Percentiles rank a stretch among this genome's conserved stretches.
Evolutionary conservation across 1,139 yeast species (phyloP).

Genomic region (Blastobotrys raffinosifermentans): DNA sequence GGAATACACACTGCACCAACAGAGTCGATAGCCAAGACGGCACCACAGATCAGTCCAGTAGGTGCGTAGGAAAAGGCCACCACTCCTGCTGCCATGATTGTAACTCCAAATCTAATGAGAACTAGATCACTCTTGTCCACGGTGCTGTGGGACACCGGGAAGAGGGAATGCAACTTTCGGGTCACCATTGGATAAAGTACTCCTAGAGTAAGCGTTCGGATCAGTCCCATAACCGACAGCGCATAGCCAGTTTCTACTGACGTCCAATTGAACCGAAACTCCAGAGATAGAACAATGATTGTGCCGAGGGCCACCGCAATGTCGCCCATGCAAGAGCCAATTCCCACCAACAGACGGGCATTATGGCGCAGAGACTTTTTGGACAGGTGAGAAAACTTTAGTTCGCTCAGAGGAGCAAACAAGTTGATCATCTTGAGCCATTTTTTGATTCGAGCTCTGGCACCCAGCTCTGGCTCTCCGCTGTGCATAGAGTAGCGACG

Average conservation of each 20-base stretch:
- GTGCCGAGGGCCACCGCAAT: slow-evolving; percentile 37
- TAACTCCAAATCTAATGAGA: slow-evolving; percentile 37
- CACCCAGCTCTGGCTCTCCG: slow-evolving; percentile 1
- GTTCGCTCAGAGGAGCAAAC: slow-evolving; percentile 43
- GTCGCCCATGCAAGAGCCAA: slow-evolving; percentile 37
- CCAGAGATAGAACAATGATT: slow-evolving; percentile 51
- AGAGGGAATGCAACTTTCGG: slow-evolving; percentile 32
- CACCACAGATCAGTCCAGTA: slow-evolving; percentile 24
- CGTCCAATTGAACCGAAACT: slow-evolving; percentile 54
- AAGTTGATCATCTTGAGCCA: slow-evolving; percentile 19
- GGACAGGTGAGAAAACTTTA: slow-evolving; percentile 34
- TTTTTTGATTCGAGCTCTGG: slow-evolving; percentile 6
- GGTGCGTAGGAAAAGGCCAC: slow-evolving; percentile 35
- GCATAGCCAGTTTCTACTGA: slow-evolving; percentile 55
- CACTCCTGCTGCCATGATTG: slow-evolving; percentile 42
- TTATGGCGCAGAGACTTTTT: slow-evolving; percentile 29
- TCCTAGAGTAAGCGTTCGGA: slow-evolving; percentile 41
- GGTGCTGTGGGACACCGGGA: slow-evolving; percentile 19
- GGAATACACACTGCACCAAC: slow-evolving; percentile 47
- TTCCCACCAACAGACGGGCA: slow-evolving; percentile 43
- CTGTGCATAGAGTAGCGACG: slow-evolving; percentile 6
- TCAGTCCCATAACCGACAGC: slow-evolving; percentile 48
- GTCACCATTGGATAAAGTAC: slow-evolving; percentile 41
- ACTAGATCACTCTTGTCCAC: slow-evolving; percentile 54
- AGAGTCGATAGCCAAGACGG: slow-evolving; percentile 39